These are phyloP conservation scores for Lasiodiplodia sp. DNA, from an alignment of 2,329 filamentous ascomycete species.

Conservation along the genomic window DNA sequence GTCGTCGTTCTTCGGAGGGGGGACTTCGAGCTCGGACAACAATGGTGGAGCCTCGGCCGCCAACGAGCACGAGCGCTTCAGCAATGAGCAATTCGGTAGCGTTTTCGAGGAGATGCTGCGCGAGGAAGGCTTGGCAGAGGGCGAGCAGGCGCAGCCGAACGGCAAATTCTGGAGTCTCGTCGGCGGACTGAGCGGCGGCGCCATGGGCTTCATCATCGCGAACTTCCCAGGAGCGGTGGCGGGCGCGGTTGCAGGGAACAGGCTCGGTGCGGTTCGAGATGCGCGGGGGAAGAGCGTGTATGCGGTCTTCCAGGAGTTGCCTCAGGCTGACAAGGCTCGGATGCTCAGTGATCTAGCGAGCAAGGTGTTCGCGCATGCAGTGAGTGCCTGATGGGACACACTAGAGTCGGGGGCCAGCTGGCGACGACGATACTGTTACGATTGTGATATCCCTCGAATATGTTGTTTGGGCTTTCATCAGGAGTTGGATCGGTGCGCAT, in stretches of 20 bases:
- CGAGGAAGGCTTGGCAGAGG: constrained; percentile 74
- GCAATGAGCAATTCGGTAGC: constrained; percentile 84
- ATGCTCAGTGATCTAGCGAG: constrained; percentile 84
- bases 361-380: constrained; percentile 84
- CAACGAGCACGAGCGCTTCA: constrained; percentile 62
- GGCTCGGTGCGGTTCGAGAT: constrained; percentile 88
- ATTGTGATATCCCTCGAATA: constrained; percentile 28
- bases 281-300: constrained; percentile 95
- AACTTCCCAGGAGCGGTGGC: constrained; percentile 90
- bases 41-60: constrained; percentile 46
- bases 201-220: constrained; percentile 92
- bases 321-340: constrained; percentile 79
- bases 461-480: constrained; percentile 1
- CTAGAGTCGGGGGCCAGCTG: background rate
- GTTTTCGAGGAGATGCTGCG: constrained; percentile 62
- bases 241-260: constrained; percentile 89
- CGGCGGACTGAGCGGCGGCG: constrained; percentile 85
- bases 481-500: background rate
- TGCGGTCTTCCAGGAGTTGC: constrained; percentile 86
- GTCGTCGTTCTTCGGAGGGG: constrained; percentile 70
- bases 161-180: constrained; percentile 86
- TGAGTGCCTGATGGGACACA: constrained; percentile 44
- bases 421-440: constrained; percentile 12
- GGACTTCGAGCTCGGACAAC: constrained; percentile 31
- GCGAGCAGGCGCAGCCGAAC: constrained; percentile 65